Conservation (phyloP, 805 yeast species). For the Kodamaea sagamina region DNA sequence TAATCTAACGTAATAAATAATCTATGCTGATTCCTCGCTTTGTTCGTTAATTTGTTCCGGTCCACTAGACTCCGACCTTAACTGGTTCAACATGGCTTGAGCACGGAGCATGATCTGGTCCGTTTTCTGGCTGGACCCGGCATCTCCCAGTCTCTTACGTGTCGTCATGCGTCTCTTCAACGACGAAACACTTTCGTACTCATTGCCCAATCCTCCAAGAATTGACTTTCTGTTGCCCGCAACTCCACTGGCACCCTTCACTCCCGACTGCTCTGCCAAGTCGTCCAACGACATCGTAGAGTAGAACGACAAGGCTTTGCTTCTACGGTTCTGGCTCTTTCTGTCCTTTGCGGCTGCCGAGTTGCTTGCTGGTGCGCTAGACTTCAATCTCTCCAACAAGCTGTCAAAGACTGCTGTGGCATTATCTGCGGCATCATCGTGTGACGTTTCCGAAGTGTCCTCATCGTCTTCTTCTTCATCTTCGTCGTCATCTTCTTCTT, state of each 20-base stretch:
- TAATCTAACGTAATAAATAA: slow-evolving; percentile 5
- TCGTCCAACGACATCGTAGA: slow-evolving; percentile 30
- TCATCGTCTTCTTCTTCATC: slow-evolving; percentile 17
- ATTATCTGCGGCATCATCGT: slow-evolving; percentile 12
- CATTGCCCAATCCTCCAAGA: slow-evolving; percentile 12
- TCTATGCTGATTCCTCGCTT: slow-evolving; percentile 1
- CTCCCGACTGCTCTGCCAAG: slow-evolving; percentile 16
- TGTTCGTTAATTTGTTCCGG: slow-evolving; percentile 2
- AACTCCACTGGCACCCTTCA: slow-evolving; percentile 3
- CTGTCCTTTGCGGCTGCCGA: slow-evolving; percentile 19
- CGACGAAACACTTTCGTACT: slow-evolving; percentile 42
- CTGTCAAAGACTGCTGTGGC: slow-evolving; percentile 34
- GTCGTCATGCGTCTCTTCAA: slow-evolving; percentile 41
- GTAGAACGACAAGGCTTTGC: slow-evolving; percentile 38
- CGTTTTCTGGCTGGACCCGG: slow-evolving; percentile 13
- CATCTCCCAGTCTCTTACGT: slow-evolving; percentile 24
- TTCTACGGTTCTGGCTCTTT: slow-evolving; percentile 25
- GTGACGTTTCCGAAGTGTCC: slow-evolving; percentile 14
- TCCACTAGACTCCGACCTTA: slow-evolving; percentile 15
- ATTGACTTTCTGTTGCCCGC: slow-evolving; percentile 2
- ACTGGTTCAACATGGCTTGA: slow-evolving; percentile 41
- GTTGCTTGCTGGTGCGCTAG: slow-evolving; percentile 26
- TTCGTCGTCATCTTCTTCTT: slow-evolving; percentile 21
- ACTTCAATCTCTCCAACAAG: slow-evolving; percentile 33
- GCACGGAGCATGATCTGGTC: slow-evolving; percentile 40